Evolutionary conservation across 1,284 basidiomycete genomes (phyloP), one percentile per base, ranked within the genome.

Genomic region (Crocinoboletus sp.): DNA sequence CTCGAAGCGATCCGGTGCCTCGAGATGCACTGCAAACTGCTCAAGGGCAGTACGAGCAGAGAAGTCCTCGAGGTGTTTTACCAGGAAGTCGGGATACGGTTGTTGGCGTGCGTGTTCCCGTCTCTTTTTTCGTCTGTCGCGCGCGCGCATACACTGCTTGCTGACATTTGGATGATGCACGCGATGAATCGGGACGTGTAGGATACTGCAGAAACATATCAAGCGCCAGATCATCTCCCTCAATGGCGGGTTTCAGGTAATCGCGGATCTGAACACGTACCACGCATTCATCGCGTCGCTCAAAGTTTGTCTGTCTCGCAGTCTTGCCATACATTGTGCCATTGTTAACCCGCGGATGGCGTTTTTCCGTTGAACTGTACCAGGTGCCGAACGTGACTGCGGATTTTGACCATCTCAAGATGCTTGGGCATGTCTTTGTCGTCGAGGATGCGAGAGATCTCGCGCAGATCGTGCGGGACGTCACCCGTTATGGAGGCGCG

Each of bases 61-160:
- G 94, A 97, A 53, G 92, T 99, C 2, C 70, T 99, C 16, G 95
- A 98, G 57, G 94, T 99, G 2, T 98, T 99, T 66, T 92, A 98
- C 63, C 89, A 95, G 67, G 95, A 99, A 66, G 88, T 99, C 36
- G 94, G 94, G 1, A 84, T 96, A 48, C 82, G 96, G 19, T 67
- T 99, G 15, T 89, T 96, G 59, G 82, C 78, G 94, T 96, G 37
- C 50, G 73, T 68, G 1, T 41, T 27, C 23, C 3, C 17, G n/a
- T 43, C 12, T 15, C 6, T 11, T 22, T 1, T 22, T 22, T 10
- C 7, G 17, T 19, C 11, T 32, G 31, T 12, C n/a, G 6, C 7
- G 9, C 23, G 10, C 6, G 4, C 10, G 11, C 11, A 15, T 10
- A 7, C 11, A 6, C 12, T 6, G 24, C 6, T 38, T 15, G n/a